Percentiles rank a stretch among this genome's conserved stretches.
These are phyloP conservation scores for Mortierella sp. DNA, from an alignment of 371 early-diverging fungal species.

Conservation along the genomic window DNA sequence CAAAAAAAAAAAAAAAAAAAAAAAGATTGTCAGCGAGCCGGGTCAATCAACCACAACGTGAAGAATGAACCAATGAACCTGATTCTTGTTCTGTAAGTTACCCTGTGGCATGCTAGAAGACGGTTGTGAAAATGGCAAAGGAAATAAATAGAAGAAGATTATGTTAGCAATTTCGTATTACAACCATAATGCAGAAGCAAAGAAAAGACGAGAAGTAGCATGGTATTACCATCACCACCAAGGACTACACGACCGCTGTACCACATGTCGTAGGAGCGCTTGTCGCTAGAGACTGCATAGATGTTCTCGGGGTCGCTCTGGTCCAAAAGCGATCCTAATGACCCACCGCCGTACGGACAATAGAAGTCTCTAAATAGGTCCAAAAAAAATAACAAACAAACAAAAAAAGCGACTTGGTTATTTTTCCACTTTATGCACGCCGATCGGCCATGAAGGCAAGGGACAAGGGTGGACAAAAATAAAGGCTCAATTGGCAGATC, in stretches of 20 bases:
- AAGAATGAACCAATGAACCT: not conserved
- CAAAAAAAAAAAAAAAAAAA: not conserved
- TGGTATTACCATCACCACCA: slow-evolving; percentile 22
- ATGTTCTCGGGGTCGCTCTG: slow-evolving; percentile 14
- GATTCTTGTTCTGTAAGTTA: not conserved
- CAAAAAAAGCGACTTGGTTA: not conserved
- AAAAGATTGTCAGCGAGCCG: not conserved
- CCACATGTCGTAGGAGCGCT: slow-evolving; percentile 27
- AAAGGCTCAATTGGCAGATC: not conserved
- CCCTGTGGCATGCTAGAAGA: slow-evolving; percentile 22
- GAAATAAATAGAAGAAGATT: not conserved
- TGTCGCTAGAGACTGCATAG: slow-evolving; percentile 7
- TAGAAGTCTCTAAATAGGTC: slow-evolving; percentile 5
- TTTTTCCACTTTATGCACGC: not conserved
- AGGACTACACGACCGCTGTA: slow-evolving; percentile 28
- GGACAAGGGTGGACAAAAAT: not conserved
- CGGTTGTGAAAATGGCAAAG: no score
- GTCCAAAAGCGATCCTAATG: slow-evolving; percentile 13
- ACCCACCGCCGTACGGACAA: slow-evolving; percentile 15
- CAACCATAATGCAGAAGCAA: no score
- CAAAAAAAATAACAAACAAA: not conserved
- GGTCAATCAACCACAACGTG: not conserved
- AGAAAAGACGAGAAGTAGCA: not conserved
- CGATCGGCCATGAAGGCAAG: not conserved
- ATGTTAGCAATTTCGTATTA: not conserved